phyloP scores from a whole-genome alignment of 805 yeast genomes.

The Naumovozyma dairenensis region DNA sequence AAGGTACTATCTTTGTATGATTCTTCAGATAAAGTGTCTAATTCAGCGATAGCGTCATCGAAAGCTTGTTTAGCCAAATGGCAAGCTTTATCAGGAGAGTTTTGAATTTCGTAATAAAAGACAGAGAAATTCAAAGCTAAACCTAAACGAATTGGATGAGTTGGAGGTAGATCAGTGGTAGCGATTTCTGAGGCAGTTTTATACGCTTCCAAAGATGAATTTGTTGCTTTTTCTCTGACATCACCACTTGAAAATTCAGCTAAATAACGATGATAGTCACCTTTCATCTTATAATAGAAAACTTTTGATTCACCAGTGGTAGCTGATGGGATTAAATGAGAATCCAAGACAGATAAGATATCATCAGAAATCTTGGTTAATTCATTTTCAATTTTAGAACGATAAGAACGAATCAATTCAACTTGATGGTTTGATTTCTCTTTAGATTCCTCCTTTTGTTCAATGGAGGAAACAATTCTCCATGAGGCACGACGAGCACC shows the following conservation, averaged over 20 bases:
- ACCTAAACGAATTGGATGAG: conserved; percentile 95
- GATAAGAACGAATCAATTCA: conserved; percentile 78
- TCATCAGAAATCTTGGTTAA: conserved; percentile 87
- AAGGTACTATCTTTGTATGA: conserved; percentile 95
- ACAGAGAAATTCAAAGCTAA: conserved; percentile 94
- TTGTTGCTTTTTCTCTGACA: conserved; percentile 84
- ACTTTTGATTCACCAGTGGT: conserved; percentile 94
- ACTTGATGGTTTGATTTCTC: conserved; percentile 79
- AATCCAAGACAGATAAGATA: conserved; percentile 71
- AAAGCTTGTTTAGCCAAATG: conserved; percentile 96
- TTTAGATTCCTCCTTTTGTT: conserved; percentile 92
- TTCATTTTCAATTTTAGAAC: conserved; percentile 85
- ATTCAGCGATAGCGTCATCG: conserved; percentile 96
- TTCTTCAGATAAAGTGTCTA: conserved; percentile 92
- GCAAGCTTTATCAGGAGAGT: conserved; percentile 96
- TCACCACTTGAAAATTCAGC: conserved; percentile 90
- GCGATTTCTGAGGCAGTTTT: conserved; percentile 92
- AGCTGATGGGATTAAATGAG: conserved; percentile 85
- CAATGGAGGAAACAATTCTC: conserved; percentile 95
- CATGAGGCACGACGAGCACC: conserved; percentile 98
- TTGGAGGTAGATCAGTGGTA: conserved; percentile 88
- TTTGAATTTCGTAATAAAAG: conserved; percentile 92
- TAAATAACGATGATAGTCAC: conserved; percentile 95
- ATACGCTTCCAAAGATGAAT: conserved; percentile 84
- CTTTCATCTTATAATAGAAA: conserved; percentile 96